Evolutionary conservation across 768 basidiomycete species (phyloP).

Genomic region (Boletales sp.): DNA sequence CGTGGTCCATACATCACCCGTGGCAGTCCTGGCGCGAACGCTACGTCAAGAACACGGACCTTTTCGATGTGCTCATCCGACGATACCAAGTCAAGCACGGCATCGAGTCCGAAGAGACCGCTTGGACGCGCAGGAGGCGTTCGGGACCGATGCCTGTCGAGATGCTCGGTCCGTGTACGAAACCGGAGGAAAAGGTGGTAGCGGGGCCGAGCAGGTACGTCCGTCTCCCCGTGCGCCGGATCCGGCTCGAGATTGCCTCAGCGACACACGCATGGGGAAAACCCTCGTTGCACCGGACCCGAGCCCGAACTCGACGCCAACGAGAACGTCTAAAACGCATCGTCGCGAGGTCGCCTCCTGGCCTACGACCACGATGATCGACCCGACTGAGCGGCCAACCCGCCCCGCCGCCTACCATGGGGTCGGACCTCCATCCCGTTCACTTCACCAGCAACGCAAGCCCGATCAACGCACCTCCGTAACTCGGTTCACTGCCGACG

Average conservation of each 20-base stretch:
- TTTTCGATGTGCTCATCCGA: slow-evolving; percentile 43
- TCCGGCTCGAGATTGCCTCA: no score
- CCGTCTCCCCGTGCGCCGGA: no score
- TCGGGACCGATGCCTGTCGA: not conserved
- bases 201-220: slow-evolving; percentile 5
- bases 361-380: no score
- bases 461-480: no score
- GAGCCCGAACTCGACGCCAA: no score
- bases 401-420: not conserved
- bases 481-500: no score
- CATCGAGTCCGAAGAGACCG: not conserved
- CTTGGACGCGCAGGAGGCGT: slow-evolving; percentile 4
- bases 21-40: slow-evolving; percentile 64
- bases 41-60: slow-evolving; percentile 44
- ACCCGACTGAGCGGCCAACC: not conserved
- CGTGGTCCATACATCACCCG: slow-evolving; percentile 48
- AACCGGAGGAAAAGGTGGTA: not conserved
- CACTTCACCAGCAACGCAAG: not conserved
- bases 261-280: no score
- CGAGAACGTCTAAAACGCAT: no score
- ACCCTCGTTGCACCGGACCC: no score
- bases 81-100: slow-evolving; percentile 32
- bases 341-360: no score
- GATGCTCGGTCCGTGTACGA: not conserved
- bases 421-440: not conserved